Percentiles rank a stretch among this genome's conserved stretches.
These are phyloP conservation scores for Penicillium paradoxum DNA, from an alignment of 495 filamentous ascomycete genomes.

Conservation along the genomic window DNA sequence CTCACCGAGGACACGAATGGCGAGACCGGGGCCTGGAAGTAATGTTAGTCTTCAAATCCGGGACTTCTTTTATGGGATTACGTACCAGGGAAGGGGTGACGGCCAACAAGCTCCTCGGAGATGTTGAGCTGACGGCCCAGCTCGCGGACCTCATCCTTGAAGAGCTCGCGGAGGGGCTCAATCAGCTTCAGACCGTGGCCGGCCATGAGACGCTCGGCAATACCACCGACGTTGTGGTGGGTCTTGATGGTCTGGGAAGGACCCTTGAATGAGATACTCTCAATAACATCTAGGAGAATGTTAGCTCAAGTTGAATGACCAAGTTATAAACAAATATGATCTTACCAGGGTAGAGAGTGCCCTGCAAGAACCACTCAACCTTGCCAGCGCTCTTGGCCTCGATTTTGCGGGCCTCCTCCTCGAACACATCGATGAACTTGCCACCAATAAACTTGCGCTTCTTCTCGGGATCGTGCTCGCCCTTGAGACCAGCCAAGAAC, in stretches of 20 bases:
- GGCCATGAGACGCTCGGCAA: background rate
- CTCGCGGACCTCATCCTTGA: slow-evolving; percentile 76
- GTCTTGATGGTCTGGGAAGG: slow-evolving; percentile 69
- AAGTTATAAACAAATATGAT: slow-evolving; percentile 1
- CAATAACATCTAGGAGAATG: slow-evolving; percentile 63
- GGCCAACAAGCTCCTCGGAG: slow-evolving; percentile 69
- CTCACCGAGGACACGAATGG: slow-evolving; percentile 84
- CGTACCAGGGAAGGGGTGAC: slow-evolving; percentile 71
- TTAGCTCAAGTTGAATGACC: slow-evolving; percentile 4
- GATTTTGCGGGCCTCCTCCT: slow-evolving; percentile 80
- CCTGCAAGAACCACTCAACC: slow-evolving; percentile 79
- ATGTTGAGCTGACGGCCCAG: slow-evolving; percentile 75
- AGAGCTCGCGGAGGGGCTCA: slow-evolving; percentile 70
- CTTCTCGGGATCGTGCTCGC: slow-evolving; percentile 75
- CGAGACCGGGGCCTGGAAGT: slow-evolving; percentile 62
- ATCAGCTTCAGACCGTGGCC: no score
- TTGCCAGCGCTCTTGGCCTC: no score
- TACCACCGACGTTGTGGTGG: slow-evolving; percentile 79
- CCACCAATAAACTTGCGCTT: slow-evolving; percentile 91
- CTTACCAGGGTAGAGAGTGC: slow-evolving; percentile 62
- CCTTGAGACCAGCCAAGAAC: slow-evolving; percentile 71
- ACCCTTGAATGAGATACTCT: slow-evolving; percentile 76
- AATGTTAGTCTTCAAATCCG: background rate
- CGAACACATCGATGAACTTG: slow-evolving; percentile 86
- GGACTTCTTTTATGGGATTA: background rate